These are phyloP conservation scores for Ceratocystis destructans DNA, from an alignment of 2,329 filamentous ascomycete genomes.

Conservation along the genomic window DNA sequence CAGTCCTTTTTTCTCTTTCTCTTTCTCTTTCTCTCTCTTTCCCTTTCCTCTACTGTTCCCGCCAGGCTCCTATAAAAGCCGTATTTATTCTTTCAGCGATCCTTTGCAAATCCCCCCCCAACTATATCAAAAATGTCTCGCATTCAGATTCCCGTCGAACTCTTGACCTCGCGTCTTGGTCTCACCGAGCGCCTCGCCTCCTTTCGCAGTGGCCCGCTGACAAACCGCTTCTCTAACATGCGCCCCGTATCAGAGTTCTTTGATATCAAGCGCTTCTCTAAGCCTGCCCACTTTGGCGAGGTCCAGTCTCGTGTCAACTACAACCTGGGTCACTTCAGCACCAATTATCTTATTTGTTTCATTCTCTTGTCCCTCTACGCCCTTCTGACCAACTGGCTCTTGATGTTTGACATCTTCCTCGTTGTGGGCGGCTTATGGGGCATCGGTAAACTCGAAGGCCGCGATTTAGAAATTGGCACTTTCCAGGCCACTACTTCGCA, in stretches of 20 bases:
- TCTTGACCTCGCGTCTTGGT: slow-evolving; percentile 81
- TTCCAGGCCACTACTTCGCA: slow-evolving; percentile 78
- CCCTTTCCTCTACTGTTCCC: too few species aligned
- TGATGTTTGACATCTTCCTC: slow-evolving; percentile 87
- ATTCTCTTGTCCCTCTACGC: slow-evolving; percentile 93
- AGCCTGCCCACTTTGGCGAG: slow-evolving; percentile 81
- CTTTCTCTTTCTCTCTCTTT: background rate
- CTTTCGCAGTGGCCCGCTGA: slow-evolving; percentile 57
- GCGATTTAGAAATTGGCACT: slow-evolving; percentile 74
- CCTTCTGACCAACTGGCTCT: slow-evolving; percentile 68
- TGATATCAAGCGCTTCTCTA: slow-evolving; percentile 88
- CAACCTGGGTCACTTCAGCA: slow-evolving; percentile 93
- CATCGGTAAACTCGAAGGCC: slow-evolving; percentile 79
- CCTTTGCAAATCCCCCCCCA: background rate
- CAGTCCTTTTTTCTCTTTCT: background rate
- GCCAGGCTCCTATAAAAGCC: too few species aligned
- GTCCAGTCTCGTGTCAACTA: slow-evolving; percentile 90
- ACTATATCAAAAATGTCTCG: slow-evolving; percentile 49
- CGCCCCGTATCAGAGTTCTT: slow-evolving; percentile 86
- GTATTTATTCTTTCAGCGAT: too few species aligned
- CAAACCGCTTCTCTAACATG: slow-evolving; percentile 79
- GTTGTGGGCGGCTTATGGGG: slow-evolving; percentile 77
- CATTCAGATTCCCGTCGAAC: slow-evolving; percentile 85
- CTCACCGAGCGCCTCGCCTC: slow-evolving; percentile 71
- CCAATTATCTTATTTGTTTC: slow-evolving; percentile 93